A percentile compares a stretch with the other conserved stretches of the same genome.
Evolutionary conservation across 1,139 yeast species (phyloP).

Genomic region (Debaryomyces subglobosus): DNA sequence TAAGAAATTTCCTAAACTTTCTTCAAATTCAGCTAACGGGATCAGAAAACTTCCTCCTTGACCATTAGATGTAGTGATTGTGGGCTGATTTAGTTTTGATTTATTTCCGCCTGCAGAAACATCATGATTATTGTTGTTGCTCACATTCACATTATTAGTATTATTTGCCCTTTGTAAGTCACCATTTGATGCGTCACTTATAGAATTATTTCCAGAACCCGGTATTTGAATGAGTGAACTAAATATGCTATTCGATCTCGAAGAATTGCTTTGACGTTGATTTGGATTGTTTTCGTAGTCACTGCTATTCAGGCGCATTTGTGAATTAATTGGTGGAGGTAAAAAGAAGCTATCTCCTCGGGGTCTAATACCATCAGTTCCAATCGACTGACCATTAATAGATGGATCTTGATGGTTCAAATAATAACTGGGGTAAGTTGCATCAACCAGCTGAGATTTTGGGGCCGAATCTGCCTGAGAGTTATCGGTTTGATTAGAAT

Average conservation of each 20-base stretch:
- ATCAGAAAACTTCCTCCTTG: constrained; percentile 5
- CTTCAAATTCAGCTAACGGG: constrained; percentile 27
- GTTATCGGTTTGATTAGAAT: not conserved
- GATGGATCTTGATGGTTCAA: constrained; percentile 13
- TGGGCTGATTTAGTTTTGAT: constrained; percentile 19
- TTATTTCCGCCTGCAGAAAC: constrained; percentile 21
- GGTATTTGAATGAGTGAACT: constrained; percentile 47
- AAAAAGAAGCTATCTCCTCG: constrained; percentile 36
- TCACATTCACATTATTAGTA: not conserved
- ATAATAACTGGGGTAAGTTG: constrained; percentile 16
- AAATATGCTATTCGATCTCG: constrained; percentile 46
- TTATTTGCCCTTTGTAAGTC: constrained; percentile 3
- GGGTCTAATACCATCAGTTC: constrained; percentile 19
- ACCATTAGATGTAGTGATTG: constrained; percentile 5
- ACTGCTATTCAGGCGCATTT: constrained; percentile 15
- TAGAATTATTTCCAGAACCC: constrained; percentile 35
- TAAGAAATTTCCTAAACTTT: constrained; percentile 38
- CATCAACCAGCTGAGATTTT: constrained; percentile 15
- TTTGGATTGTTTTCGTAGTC: constrained; percentile 6
- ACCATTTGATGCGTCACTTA: constrained; percentile 26
- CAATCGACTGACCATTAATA: constrained; percentile 4
- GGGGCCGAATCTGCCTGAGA: not conserved
- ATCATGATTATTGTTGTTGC: constrained; percentile 8
- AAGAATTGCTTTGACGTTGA: constrained; percentile 5
- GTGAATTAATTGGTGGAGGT: constrained; percentile 32